Evolutionary conservation across 2,329 filamentous ascomycete genomes (phyloP), one percentile per base, ranked within the genome.

Genomic region (Colletotrichum sp.): DNA sequence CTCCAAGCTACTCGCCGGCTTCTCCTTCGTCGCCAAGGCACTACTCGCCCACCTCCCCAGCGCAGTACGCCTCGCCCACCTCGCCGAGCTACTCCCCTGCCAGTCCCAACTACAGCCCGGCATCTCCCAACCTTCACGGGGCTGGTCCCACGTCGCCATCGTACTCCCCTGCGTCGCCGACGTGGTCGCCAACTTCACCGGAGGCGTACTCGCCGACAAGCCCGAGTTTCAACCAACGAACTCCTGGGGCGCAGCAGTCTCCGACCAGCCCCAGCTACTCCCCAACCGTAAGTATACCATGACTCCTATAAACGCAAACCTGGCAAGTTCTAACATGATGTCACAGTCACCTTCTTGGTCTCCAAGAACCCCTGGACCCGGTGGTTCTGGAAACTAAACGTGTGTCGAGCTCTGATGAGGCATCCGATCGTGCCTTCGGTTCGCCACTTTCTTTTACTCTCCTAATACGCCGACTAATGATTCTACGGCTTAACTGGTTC

Each of bases 141-240:
- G 80, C 79, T 36, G 84, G 83, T 6, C 83, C 89, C 13, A 88
- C 90, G 36, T 90, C 92, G 77, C 91, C 89, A n/a, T 89, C 88
- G 6, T 94, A 93, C 84, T 92, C 90, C 36, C 93, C 94, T 63
- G 92, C 92, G 5, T 95, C 94, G 66, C 94, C 94, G n/a, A 91
- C 90, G 28, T 96, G 95, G 87, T 96, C 94, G 72, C 94, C 95
- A 4, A 95, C 94, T 8, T 96, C 94, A 55, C 91, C 91, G 15
- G 88, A 89, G 76, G 87, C 89, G 4, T 93, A 93, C 85, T 93
- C 91, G 65, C 91, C 92, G 7, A 93, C 91, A 59, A 93, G 91
- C 79, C 92, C 92, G 34, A 88, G 87, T 76, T 92, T 91, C 89
- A 87, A 89, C 79, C 87, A 88, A 76, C 87, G 88, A 76, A 89